A percentile compares a stretch with the other conserved stretches of the same genome.
Evolutionary conservation across 306 rosid species (phyloP).

Genomic region (Urtica urens): DNA sequence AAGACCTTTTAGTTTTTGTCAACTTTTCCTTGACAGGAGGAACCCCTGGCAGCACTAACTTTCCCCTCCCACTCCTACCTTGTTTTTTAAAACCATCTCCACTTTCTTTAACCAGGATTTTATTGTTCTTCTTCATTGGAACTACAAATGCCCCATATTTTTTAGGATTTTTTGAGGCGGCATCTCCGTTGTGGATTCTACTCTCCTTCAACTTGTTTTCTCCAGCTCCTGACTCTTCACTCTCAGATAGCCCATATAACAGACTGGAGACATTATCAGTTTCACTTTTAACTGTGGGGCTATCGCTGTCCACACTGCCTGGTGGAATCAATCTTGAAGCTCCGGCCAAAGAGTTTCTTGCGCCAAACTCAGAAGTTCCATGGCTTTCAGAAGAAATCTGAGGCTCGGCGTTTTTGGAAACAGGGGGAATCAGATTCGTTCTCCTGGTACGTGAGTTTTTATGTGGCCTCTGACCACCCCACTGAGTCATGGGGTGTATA

Average conservation of each 20-base stretch:
- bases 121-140: constrained; percentile 49
- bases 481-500: constrained; percentile 66
- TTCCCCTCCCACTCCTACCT: constrained; percentile 72
- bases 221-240: constrained; percentile 75
- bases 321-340: constrained; percentile 37
- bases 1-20: no score
- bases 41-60: constrained; percentile 38
- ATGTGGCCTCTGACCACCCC: constrained; percentile 92
- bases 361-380: constrained; percentile 52
- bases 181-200: constrained; percentile 29
- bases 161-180: constrained; percentile 26
- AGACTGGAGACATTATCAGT: constrained; percentile 49
- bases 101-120: constrained; percentile 40
- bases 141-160: constrained; percentile 38
- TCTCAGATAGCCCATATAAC: constrained; percentile 63
- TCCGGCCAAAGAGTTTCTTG: constrained; percentile 42
- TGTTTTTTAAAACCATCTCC: constrained; percentile 53
- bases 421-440: constrained; percentile 66
- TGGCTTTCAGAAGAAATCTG: constrained; percentile 55
- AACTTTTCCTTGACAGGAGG: constrained; percentile 48
- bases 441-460: constrained; percentile 82
- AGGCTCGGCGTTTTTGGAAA: constrained; percentile 46
- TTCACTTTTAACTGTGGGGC: constrained; percentile 34
- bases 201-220: constrained; percentile 54
- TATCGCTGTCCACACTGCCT: constrained; percentile 37